phyloP scores from a whole-genome alignment of 139 green algal genomes.

The Chlorella sp. region DNA sequence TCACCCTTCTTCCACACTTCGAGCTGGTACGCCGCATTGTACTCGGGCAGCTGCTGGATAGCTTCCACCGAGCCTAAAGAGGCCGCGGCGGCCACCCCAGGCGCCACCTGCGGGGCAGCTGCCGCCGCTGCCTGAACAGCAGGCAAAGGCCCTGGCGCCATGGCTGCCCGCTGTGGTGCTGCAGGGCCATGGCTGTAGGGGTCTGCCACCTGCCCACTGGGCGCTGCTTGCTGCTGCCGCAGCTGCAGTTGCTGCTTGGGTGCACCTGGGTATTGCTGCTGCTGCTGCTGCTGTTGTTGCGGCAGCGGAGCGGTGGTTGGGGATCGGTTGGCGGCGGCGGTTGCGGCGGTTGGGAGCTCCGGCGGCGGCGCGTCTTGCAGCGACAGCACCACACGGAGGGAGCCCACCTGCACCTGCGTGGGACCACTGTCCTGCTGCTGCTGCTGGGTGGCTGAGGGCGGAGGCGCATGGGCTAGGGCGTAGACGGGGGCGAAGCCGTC shows the following conservation, averaged over 20 bases:
- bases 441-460: no score
- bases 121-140: conserved; percentile 8
- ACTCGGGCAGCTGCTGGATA: conserved; percentile 30
- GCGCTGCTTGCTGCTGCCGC: not conserved
- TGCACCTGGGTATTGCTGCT: not conserved
- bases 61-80: not conserved
- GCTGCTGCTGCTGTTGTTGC: conserved; percentile 4
- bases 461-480: no score
- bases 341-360: not conserved
- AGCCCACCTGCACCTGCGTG: conserved; percentile 28
- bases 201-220: not conserved
- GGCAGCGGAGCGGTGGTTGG: conserved; percentile 4
- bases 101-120: not conserved
- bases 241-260: conserved; percentile 2
- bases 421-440: no score
- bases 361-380: conserved; percentile 33
- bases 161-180: conserved; percentile 4
- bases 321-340: not conserved
- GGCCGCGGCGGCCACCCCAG: no score
- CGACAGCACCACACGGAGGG: conserved; percentile 40
- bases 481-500: conserved; percentile 54
- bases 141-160: not conserved
- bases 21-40: conserved; percentile 50
- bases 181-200: not conserved
- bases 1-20: conserved; percentile 59